Evolutionary conservation across 1,284 basidiomycete species (phyloP).

Genomic region (Boletus albobrunnescens): DNA sequence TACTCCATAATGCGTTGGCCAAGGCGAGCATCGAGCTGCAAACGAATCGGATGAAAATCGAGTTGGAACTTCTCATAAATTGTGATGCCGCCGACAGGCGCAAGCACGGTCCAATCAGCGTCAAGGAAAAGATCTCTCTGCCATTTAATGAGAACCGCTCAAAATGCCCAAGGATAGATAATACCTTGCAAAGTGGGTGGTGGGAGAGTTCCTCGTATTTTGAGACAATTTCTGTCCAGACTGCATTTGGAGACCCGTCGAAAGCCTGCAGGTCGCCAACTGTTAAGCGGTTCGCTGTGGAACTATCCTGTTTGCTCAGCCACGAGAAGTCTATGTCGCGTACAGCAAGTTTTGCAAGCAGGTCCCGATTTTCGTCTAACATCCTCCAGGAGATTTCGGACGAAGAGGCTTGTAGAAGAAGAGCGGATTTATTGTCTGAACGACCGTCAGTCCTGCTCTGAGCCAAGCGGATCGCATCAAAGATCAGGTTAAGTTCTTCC

Average conservation of each 20-base stretch:
- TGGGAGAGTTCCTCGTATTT: slow-evolving; percentile 67
- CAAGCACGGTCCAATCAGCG: slow-evolving; percentile 76
- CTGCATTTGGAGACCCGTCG: slow-evolving; percentile 80
- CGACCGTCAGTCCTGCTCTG: slow-evolving; percentile 73
- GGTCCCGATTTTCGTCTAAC: slow-evolving; percentile 71
- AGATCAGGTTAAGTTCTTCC: slow-evolving; percentile 82
- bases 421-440: slow-evolving; percentile 75
- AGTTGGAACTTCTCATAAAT: slow-evolving; percentile 86
- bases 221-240: slow-evolving; percentile 87
- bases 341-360: slow-evolving; percentile 85
- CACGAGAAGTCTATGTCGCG: slow-evolving; percentile 79
- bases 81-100: slow-evolving; percentile 90
- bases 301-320: slow-evolving; percentile 87
- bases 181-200: slow-evolving; percentile 66
- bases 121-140: slow-evolving; percentile 66
- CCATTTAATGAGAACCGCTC: slow-evolving; percentile 12
- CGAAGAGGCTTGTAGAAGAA: slow-evolving; percentile 79
- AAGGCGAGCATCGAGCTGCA: slow-evolving; percentile 83
- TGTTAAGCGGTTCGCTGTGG: slow-evolving; percentile 75
- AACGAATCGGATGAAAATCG: slow-evolving; percentile 80
- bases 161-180: slow-evolving; percentile 12
- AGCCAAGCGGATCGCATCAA: slow-evolving; percentile 84
- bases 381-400: slow-evolving; percentile 93
- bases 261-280: slow-evolving; percentile 83
- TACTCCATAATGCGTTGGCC: slow-evolving; percentile 88